Conservation (phyloP, 192 early-diverging fungal species). For the Podochytrium sp. region DNA sequence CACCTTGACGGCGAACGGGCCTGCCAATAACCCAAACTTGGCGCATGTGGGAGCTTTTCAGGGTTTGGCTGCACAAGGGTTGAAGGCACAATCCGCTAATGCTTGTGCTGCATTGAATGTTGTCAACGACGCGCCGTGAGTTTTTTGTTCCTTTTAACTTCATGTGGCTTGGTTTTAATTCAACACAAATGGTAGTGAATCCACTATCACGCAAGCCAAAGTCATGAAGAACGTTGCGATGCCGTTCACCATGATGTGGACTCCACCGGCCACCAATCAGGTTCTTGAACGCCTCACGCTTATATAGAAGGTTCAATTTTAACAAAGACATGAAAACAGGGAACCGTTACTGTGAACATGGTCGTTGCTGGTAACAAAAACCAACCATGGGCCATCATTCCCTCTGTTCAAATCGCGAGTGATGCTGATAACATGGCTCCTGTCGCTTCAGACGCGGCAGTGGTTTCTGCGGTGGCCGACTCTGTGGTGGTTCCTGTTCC, state of each 20-base stretch:
- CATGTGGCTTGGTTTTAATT: too few species aligned
- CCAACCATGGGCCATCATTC: background rate
- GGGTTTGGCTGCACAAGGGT: background rate
- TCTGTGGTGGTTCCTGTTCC: too few species aligned
- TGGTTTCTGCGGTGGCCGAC: background rate
- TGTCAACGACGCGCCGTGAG: conserved; percentile 1
- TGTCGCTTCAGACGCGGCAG: background rate
- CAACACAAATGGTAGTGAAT: too few species aligned
- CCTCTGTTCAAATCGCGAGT: conserved; percentile 2
- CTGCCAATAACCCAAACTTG: background rate
- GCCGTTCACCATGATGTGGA: conserved; percentile 21
- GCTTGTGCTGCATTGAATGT: conserved; percentile 7
- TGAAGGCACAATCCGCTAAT: conserved; percentile 8
- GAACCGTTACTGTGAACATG: conserved; percentile 24
- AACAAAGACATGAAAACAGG: too few species aligned
- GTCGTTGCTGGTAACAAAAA: background rate
- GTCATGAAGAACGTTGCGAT: background rate
- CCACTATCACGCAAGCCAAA: conserved; percentile 22
- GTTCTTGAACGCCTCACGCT: too few species aligned
- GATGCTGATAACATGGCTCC: background rate
- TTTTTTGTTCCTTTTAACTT: too few species aligned
- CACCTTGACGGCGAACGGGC: conserved; percentile 25
- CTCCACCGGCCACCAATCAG: conserved; percentile 23
- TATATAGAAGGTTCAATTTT: too few species aligned
- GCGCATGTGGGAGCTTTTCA: conserved; percentile 30